These are phyloP conservation scores for Hygrocybe punicea DNA, from an alignment of 768 basidiomycete genomes.

Conservation along the genomic window DNA sequence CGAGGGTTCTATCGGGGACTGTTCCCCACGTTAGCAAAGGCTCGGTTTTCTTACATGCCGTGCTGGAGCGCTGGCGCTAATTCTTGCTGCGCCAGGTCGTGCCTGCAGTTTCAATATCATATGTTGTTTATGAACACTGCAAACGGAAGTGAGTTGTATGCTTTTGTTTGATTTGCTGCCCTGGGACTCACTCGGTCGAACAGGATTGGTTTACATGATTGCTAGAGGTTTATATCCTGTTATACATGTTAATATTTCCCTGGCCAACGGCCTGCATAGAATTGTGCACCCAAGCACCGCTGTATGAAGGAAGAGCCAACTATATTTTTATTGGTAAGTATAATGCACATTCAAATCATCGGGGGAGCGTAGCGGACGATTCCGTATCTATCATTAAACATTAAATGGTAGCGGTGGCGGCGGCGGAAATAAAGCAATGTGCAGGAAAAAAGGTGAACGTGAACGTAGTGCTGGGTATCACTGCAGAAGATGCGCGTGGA, in stretches of 20 bases:
- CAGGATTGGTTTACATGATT: conserved; percentile 60
- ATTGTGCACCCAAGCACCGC: not conserved
- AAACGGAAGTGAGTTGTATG: conserved; percentile 62
- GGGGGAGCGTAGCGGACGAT: not conserved
- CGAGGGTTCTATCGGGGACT: conserved; percentile 91
- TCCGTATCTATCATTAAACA: not conserved
- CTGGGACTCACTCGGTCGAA: conserved; percentile 12
- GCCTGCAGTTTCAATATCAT: conserved; percentile 94
- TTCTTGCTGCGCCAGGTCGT: conserved; percentile 59
- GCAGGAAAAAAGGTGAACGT: not conserved
- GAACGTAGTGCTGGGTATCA: conserved; percentile 1
- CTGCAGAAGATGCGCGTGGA: not conserved
- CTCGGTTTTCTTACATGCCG: conserved; percentile 23
- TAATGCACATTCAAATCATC: not conserved
- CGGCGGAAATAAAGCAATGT: not conserved
- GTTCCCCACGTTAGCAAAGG: conserved; percentile 91
- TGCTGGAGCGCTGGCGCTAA: not conserved
- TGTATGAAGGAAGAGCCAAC: not conserved
- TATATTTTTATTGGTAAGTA: not conserved
- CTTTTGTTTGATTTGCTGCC: conserved; percentile 3
- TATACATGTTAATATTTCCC: not conserved
- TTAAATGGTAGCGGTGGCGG: not conserved
- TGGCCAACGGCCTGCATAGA: too few relatives aligned
- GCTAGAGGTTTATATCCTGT: conserved; percentile 15
- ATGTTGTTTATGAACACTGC: conserved; percentile 87